A percentile compares a stretch with the other conserved stretches of the same genome.
These are phyloP conservation scores for Ustulina deusta DNA, from an alignment of 2,329 filamentous ascomycete genomes.

Conservation along the genomic window DNA sequence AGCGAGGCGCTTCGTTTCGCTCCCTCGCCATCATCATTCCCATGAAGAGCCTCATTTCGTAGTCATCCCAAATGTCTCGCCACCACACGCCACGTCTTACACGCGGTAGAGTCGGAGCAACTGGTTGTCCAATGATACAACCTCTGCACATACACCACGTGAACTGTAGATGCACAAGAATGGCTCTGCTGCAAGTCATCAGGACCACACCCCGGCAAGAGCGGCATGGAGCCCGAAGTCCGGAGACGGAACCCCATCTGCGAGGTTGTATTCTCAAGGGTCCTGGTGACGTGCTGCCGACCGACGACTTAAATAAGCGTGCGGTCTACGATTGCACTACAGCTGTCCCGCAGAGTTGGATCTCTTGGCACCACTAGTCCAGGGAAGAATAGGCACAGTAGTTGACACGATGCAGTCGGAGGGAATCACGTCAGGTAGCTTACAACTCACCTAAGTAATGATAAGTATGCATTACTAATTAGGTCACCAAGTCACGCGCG, in stretches of 20 bases:
- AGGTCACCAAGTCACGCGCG: conserved; percentile 5
- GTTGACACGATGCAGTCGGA: background rate
- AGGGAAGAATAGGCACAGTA: background rate
- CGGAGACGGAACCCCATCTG: conserved; percentile 12
- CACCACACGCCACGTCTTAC: background rate
- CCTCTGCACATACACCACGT: conserved; percentile 16
- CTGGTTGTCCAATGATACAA: background rate
- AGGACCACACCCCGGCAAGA: conserved; percentile 27
- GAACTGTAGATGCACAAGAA: conserved; percentile 24
- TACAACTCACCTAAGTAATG: background rate
- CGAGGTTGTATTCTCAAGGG: background rate
- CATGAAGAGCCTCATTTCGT: no score
- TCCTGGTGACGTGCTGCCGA: conserved; percentile 27
- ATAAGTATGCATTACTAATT: conserved; percentile 38
- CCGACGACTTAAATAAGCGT: conserved; percentile 4
- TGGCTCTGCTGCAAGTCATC: conserved; percentile 33
- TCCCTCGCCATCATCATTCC: conserved; percentile 7
- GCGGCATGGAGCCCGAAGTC: conserved; percentile 12
- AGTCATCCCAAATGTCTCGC: no score
- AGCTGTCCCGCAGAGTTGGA: conserved; percentile 31
- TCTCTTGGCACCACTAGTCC: conserved; percentile 28
- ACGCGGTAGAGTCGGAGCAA: background rate
- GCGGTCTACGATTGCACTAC: conserved; percentile 9
- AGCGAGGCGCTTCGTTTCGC: background rate
- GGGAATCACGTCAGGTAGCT: conserved; percentile 10